Evolutionary conservation across 1,139 yeast species (phyloP).

Genomic region (Keqinozyma sinolaborantium): DNA sequence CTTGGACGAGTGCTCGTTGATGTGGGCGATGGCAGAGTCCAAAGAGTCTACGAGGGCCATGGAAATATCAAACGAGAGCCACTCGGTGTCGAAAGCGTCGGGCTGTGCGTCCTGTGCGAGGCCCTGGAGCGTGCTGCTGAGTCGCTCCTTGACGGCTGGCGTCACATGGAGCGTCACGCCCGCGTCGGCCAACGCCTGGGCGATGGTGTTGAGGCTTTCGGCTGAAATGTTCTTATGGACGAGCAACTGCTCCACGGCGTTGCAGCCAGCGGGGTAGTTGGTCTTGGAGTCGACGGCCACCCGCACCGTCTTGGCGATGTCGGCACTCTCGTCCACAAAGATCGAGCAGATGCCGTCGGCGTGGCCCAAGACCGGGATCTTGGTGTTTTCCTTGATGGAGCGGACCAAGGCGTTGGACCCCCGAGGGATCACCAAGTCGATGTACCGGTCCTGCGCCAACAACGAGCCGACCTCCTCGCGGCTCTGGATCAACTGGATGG

Average conservation of each 20-base stretch:
- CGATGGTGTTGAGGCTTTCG: constrained; percentile 38
- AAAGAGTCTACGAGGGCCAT: constrained; percentile 58
- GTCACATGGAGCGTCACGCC: constrained; percentile 72
- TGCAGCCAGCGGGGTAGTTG: constrained; percentile 97
- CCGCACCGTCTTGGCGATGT: constrained; percentile 67
- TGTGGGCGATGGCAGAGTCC: constrained; percentile 73
- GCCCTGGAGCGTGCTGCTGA: constrained; percentile 12
- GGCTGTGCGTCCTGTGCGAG: constrained; percentile 37
- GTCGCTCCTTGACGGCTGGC: constrained; percentile 38
- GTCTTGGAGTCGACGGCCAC: constrained; percentile 86
- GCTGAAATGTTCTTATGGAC: constrained; percentile 53
- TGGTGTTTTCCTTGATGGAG: constrained; percentile 78
- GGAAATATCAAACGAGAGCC: constrained; percentile 77
- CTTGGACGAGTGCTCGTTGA: constrained; percentile 87
- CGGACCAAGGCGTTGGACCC: constrained; percentile 92
- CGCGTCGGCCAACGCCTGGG: constrained; percentile 52
- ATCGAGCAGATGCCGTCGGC: constrained; percentile 97
- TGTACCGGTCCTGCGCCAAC: constrained; percentile 79
- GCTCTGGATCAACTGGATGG: constrained; percentile 83
- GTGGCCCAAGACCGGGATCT: constrained; percentile 96
- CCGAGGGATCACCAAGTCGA: constrained; percentile 94
- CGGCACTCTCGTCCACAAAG: constrained; percentile 75
- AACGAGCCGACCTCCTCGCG: constrained; percentile 87
- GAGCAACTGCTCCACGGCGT: constrained; percentile 87
- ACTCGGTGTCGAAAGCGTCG: constrained; percentile 77